Evolutionary conservation across 768 basidiomycete species (phyloP), one percentile per base, ranked within the genome.

Genomic region (Rhizopogon salebrosus): DNA sequence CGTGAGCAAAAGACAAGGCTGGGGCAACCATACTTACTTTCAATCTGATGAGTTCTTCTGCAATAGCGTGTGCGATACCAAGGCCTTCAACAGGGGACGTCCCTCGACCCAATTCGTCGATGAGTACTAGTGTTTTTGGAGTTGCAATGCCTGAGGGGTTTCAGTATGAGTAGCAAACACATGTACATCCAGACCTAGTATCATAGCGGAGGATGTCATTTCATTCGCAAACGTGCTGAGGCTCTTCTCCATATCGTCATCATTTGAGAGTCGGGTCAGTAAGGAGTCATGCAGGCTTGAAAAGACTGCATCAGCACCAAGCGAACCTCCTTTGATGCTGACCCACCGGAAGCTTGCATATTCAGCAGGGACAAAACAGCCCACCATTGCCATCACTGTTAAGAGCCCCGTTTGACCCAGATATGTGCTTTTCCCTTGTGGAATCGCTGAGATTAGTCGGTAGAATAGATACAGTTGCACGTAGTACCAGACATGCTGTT

Each of bases 171-270:
- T 38, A 26, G 43, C 22, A 24, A 39, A 29, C 11, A 14, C 7
- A 18, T 23, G 3, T 16, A 4, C 18, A 35, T 6, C 40, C 66
- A 49, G 54, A 84, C 92, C 88, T 41, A 95, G 72, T 50, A 98
- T 93, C 89, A 94, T 93, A 1, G 92, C 89, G 23, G 85, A 85
- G 2, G 89, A 84, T 1, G 87, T 83, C 92, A 99, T 98, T 70
- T 99, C 95, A 57, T 82, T 86, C 1, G 93, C 92, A 70, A 99
- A 99, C 0, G 97, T 98, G 58, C 94, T 97, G 23, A 98, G 67
- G 40, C 80, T 89, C 62, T 84, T 87, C 67, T 95, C 92, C 63
- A 94, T 79, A 59, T 92, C 87, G 62, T 98, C 94, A 57, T 98
- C 94, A 60, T 98, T 98, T 1, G 92, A 95, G 16, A 99, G 73